Evolutionary conservation across 495 filamentous ascomycete genomes (phyloP).

Genomic region (Parmelia sp.): DNA sequence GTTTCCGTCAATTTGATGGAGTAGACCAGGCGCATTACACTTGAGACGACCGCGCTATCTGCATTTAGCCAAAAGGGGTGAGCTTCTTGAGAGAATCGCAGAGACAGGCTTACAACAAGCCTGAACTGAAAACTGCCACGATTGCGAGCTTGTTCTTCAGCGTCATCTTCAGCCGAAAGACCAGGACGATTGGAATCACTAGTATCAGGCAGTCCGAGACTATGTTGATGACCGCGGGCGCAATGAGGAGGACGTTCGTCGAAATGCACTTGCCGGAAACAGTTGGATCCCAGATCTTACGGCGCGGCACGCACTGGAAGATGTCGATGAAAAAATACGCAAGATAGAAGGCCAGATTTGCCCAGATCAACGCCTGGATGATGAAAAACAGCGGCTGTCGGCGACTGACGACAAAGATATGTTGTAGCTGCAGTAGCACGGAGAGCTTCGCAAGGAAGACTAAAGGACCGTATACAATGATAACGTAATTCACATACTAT

Average conservation of each 20-base stretch:
- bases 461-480: background rate
- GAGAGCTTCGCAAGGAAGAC: background rate
- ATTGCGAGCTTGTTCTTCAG: background rate
- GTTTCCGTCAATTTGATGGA: background rate
- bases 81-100: background rate
- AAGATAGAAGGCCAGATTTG: background rate
- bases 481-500: background rate
- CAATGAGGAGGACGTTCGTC: background rate
- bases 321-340: background rate
- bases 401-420: background rate
- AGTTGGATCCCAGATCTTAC: background rate
- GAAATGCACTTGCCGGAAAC: background rate
- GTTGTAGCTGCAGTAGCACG: background rate
- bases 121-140: background rate
- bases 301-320: background rate
- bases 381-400: background rate
- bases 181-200: background rate
- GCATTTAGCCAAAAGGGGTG: background rate
- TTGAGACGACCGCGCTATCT: constrained; percentile 2
- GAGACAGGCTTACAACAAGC: background rate
- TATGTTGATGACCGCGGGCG: background rate
- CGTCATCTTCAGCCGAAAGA: background rate
- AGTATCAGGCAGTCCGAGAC: background rate
- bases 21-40: constrained; percentile 9
- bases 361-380: background rate